Base-by-base conservation (phyloP, 2,329 filamentous ascomycete genomes). In the Fusarium odoratissimum region DNA sequence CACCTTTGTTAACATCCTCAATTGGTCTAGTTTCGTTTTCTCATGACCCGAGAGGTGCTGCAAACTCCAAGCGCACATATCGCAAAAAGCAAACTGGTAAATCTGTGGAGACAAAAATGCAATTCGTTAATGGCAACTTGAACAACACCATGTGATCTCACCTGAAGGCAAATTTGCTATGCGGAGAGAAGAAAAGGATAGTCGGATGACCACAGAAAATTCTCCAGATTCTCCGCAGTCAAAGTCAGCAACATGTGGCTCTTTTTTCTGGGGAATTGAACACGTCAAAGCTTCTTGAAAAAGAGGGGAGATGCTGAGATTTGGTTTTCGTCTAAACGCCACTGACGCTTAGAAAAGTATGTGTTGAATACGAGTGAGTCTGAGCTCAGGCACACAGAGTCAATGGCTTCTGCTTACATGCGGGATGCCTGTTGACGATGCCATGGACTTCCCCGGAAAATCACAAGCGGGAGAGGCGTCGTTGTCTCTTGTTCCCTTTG, bases 401-500 rank as follows among this genome's bases (percentile, higher is more conserved):
- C 37, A 23, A 30, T 38, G 52, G n/a, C 21, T 37, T 45, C 41
- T 65, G 33, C 60, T 55, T 55, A 48, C 48, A 16, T 57, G 49
- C 23, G 23, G 17, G 48, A 35, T 25, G 14, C 23, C 19, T 40
- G 31, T 46, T 42, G 41, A 64, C 23, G 30, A 35, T 54, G 45
- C 25, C n/a, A 44, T 62, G 45, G 30, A 25, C 37, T 76, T 67
- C 73, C 75, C 75, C 75, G 37, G 72, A 59, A 67, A 75, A 68
- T 48, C 65, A 67, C 64, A 59, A 74, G 75, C 61, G 65, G 73
- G 75, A 72, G 68, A 74, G 69, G 75, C 75, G 75, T 73, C 71
- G 68, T 71, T 74, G 67, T 73, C 75, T 76, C 72, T 65, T 66
- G 46, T 44, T 56, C 33, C 49, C 33, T 54, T 64, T 60, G n/a